phyloP scores from a whole-genome alignment of 202 grass and related monocot genomes.

The Tripidium arundinaceum region DNA sequence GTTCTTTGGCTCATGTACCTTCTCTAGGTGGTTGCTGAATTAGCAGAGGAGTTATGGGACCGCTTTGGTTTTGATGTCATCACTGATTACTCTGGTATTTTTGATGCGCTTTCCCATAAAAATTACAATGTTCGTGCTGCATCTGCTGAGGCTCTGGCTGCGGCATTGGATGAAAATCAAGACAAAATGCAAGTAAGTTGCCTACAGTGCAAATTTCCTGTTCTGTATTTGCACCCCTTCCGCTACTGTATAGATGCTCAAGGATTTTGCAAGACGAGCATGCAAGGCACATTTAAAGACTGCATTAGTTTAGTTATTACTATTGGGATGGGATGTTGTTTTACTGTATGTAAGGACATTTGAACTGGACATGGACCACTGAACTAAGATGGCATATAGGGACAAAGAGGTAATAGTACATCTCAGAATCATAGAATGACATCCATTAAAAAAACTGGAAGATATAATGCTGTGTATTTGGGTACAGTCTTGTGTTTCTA shows the following conservation, averaged over 20 bases:
- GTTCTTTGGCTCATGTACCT: slow-evolving; percentile 15
- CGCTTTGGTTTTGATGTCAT: slow-evolving; percentile 78
- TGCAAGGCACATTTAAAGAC: not conserved
- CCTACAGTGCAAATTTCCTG: not conserved
- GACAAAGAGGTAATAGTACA: not conserved
- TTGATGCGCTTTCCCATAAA: slow-evolving; percentile 74
- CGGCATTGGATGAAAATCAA: slow-evolving; percentile 82
- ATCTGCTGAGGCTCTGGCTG: slow-evolving; percentile 92
- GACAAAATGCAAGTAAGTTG: slow-evolving; percentile 82
- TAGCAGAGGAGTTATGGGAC: slow-evolving; percentile 97
- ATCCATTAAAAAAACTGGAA: not conserved
- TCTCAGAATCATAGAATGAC: not conserved
- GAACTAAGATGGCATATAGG: not conserved
- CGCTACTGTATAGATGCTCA: not conserved
- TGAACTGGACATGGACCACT: not conserved
- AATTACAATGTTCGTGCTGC: slow-evolving; percentile 89
- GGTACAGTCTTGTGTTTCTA: not conserved
- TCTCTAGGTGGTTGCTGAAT: slow-evolving; percentile 74
- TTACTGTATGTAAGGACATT: not conserved
- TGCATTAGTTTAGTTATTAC: not conserved
- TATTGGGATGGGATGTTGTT: not conserved
- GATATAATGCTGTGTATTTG: not conserved
- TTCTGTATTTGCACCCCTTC: slow-evolving; percentile 6
- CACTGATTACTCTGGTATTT: slow-evolving; percentile 83
- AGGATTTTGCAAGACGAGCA: not conserved